These are phyloP conservation scores for Viola odorata DNA, from an alignment of 345 rosid genomes.

Conservation along the genomic window DNA sequence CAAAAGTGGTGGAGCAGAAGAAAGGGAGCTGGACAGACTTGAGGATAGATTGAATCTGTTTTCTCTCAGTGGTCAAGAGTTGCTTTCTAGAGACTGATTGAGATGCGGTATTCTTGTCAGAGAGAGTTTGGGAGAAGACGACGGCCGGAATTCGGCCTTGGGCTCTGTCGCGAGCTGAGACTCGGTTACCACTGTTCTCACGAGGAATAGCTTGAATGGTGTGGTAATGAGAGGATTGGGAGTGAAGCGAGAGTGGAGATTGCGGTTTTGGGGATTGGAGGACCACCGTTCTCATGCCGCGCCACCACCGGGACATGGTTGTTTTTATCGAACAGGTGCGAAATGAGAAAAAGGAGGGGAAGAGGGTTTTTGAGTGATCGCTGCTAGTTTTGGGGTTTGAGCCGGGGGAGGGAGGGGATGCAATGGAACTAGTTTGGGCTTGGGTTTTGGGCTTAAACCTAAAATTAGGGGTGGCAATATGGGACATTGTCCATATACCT, in stretches of 20 bases:
- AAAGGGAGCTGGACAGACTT: conserved; percentile 55
- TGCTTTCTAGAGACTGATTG: conserved; percentile 52
- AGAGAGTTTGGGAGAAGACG: conserved; percentile 52
- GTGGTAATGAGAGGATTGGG: conserved; percentile 34
- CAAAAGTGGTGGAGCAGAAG: conserved; percentile 74
- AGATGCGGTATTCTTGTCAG: conserved; percentile 31
- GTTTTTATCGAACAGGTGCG: not conserved
- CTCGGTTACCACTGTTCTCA: conserved; percentile 52
- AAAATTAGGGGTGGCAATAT: no score
- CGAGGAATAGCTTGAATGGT: conserved; percentile 80
- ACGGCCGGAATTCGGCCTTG: conserved; percentile 82
- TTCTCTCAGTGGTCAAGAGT: conserved; percentile 58
- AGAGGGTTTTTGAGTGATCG: no score
- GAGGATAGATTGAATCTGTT: conserved; percentile 63
- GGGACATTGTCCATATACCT: no score
- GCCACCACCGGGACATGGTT: conserved; percentile 45
- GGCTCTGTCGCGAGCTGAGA: conserved; percentile 50
- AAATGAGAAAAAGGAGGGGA: no score
- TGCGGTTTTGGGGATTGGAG: conserved; percentile 8
- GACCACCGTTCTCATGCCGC: conserved; percentile 39
- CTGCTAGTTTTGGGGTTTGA: no score
- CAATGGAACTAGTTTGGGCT: no score
- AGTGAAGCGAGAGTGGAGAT: conserved; percentile 8
- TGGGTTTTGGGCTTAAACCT: no score
- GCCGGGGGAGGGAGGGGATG: no score